These are phyloP conservation scores for Petunia secreta DNA, from an alignment of 257 asterid species.

Conservation along the genomic window DNA sequence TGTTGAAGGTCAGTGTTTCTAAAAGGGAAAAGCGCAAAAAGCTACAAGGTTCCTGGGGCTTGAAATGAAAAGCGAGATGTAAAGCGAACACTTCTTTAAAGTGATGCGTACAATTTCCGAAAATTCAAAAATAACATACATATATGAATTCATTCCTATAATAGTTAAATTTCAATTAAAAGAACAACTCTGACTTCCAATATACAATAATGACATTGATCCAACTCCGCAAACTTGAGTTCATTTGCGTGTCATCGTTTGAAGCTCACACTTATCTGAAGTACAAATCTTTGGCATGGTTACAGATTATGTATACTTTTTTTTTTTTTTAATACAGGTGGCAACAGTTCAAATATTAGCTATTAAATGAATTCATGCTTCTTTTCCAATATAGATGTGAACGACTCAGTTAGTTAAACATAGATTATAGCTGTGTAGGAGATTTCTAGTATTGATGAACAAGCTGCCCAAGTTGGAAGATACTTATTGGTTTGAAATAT, in stretches of 20 bases:
- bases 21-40: too few species aligned
- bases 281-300: not conserved
- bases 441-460: not conserved
- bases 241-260: too few species aligned
- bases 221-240: too few species aligned
- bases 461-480: conserved; percentile 13
- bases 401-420: not conserved
- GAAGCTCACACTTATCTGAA: not conserved
- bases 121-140: too few species aligned
- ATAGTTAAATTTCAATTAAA: too few species aligned
- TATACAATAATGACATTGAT: too few species aligned
- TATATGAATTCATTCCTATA: too few species aligned
- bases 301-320: not conserved
- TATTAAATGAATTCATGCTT: not conserved
- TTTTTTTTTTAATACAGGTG: not conserved
- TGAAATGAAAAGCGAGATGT: too few species aligned
- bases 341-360: not conserved
- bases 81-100: too few species aligned
- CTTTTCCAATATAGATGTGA: conserved; percentile 1
- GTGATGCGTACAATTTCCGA: too few species aligned
- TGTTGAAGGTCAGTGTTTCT: not conserved
- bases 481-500: not conserved
- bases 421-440: not conserved
- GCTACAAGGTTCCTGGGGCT: too few species aligned
- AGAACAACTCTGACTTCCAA: too few species aligned